Conservation (phyloP, 2,329 filamentous ascomycete species). For the Madurella fahalii region DNA sequence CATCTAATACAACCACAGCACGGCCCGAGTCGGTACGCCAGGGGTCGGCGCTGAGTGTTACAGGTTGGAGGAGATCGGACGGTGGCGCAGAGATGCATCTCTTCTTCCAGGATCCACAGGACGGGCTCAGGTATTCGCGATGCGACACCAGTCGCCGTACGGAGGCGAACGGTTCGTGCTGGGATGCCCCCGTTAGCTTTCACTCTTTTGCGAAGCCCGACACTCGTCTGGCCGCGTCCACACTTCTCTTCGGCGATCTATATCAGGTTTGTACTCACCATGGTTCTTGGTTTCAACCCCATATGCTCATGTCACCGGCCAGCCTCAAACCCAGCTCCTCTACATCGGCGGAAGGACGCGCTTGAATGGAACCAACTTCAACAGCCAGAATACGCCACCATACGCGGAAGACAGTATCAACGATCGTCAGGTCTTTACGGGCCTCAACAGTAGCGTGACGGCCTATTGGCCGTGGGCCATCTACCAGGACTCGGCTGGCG, state of each 20-base stretch:
- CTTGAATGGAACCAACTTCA: constrained; percentile 16
- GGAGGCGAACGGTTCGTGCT: constrained; percentile 13
- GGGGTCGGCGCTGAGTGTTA: constrained; percentile 14
- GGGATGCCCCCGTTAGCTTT: constrained; percentile 7
- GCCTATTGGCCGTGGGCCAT: constrained; percentile 23
- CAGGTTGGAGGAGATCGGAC: constrained; percentile 15
- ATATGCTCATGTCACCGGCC: not conserved
- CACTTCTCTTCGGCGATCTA: constrained; percentile 4
- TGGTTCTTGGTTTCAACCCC: not conserved
- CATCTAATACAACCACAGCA: not conserved
- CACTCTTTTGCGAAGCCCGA: constrained; percentile 1
- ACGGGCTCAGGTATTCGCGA: constrained; percentile 8
- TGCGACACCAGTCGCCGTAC: constrained; percentile 11
- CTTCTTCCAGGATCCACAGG: constrained; percentile 16
- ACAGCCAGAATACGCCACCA: constrained; percentile 1
- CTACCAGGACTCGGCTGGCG: constrained; percentile 8
- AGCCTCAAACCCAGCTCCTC: constrained; percentile 20
- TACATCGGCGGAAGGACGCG: constrained; percentile 10
- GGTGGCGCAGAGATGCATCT: constrained; percentile 15
- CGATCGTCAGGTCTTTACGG: not conserved
- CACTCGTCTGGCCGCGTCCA: constrained; percentile 8
- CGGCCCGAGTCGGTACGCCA: not conserved
- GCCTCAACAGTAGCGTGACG: constrained; percentile 8
- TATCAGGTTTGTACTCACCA: constrained; percentile 1
- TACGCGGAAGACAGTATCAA: constrained; percentile 8